phyloP scores from a whole-genome alignment of 352 stramenopile species.

The Phytophthora cryptogea region DNA sequence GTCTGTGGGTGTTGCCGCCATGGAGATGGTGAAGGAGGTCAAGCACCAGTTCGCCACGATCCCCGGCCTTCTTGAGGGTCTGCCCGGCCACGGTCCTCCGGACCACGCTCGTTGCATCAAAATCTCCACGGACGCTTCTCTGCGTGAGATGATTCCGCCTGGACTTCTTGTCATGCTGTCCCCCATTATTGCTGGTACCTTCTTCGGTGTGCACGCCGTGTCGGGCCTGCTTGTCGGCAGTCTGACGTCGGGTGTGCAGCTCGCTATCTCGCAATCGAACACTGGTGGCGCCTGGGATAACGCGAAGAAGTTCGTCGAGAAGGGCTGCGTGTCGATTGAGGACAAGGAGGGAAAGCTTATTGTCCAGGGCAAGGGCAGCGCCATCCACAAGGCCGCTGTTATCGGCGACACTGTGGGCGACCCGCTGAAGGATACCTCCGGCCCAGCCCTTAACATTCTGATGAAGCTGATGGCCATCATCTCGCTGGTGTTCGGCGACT shows the following conservation, averaged over 20 bases:
- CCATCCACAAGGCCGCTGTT: constrained; percentile 98
- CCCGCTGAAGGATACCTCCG: constrained; percentile 99
- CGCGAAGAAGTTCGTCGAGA: constrained; percentile 99
- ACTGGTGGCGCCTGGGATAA: constrained; percentile 99
- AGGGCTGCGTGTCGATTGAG: constrained; percentile 90
- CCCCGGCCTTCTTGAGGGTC: constrained; percentile 96
- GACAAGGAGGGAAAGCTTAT: constrained; percentile 93
- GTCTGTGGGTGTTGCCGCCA: constrained; percentile 97
- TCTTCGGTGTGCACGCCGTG: constrained; percentile 98
- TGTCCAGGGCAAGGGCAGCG: constrained; percentile 94
- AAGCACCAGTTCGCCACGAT: constrained; percentile 99
- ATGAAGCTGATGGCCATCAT: constrained; percentile 99
- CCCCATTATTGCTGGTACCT: constrained; percentile 97
- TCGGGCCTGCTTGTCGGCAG: constrained; percentile 97
- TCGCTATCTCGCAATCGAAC: constrained; percentile 99
- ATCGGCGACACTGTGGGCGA: constrained; percentile 99
- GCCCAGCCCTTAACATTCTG: constrained; percentile 98
- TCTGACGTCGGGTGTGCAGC: constrained; percentile 96
- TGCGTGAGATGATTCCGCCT: constrained; percentile 99
- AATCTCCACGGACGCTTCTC: constrained; percentile 98
- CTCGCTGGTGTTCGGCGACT: constrained; percentile 98
- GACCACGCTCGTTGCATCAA: constrained; percentile 96
- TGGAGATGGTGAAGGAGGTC: constrained; percentile 99
- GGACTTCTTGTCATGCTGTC: constrained; percentile 98
- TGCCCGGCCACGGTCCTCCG: constrained; percentile 83